Conservation (phyloP, 257 asterid species). For the Voacanga thouarsii region DNA sequence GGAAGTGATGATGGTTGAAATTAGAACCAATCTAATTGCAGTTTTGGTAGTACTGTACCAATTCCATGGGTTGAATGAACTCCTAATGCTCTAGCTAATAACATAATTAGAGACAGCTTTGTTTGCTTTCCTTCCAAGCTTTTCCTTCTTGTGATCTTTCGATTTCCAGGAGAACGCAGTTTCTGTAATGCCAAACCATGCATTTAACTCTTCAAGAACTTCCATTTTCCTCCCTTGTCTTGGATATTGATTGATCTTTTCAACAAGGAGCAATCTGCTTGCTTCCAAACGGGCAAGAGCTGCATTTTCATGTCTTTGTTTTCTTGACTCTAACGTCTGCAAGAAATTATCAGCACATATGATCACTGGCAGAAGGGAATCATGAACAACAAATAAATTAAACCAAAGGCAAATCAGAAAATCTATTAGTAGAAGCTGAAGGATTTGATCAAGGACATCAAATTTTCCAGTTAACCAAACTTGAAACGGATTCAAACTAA, state of each 20-base stretch:
- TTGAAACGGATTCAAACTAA: not conserved
- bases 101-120: constrained; percentile 20
- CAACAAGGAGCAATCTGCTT: constrained; percentile 36
- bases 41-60: constrained; percentile 27
- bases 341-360: not conserved
- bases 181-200: constrained; percentile 32
- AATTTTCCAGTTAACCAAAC: not conserved
- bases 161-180: constrained; percentile 22
- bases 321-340: constrained; percentile 34
- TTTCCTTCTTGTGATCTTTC: constrained; percentile 8
- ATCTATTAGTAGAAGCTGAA: not conserved
- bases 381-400: not conserved
- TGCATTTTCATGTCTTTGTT: constrained; percentile 25
- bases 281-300: constrained; percentile 40
- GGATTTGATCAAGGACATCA: too few relatives aligned
- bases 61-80: constrained; percentile 25
- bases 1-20: constrained; percentile 34
- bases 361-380: not conserved
- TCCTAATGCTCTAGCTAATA: constrained; percentile 8
- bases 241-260: constrained; percentile 29
- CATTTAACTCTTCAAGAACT: constrained; percentile 36
- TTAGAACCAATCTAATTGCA: constrained; percentile 33
- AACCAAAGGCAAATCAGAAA: not conserved
- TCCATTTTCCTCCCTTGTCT: constrained; percentile 17
- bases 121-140: constrained; percentile 2